Evolutionary conservation across 495 filamentous ascomycete species (phyloP), one percentile per base, ranked within the genome.

Genomic region (Umbilicaria muhlenbergii): DNA sequence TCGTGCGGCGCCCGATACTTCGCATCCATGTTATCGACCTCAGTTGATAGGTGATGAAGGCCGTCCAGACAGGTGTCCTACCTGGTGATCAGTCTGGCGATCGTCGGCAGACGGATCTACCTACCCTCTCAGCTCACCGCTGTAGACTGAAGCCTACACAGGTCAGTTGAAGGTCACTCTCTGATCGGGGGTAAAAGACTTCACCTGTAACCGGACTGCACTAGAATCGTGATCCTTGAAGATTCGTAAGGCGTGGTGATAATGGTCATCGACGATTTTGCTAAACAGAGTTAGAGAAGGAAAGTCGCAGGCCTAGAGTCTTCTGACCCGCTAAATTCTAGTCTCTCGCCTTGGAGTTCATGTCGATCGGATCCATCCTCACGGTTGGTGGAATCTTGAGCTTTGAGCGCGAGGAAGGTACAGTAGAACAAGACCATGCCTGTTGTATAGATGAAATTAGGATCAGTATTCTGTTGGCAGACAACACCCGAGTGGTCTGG

Each of bases 401-500:
- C 69, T 53, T 85, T 85, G 44, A 93, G 68, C 0, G 81, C 77
- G 19, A 83, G 60, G 51, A 89, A 83, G 0, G 78, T 75, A 58
- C 74, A 80, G 57, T 81, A 83, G 57, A 93, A 91, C 1, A 84
- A 62, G 11, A 86, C 81, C 75, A 93, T 76, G 46, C 63, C 75
- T 78, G 28, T 24, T 15, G 24, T 2, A 11, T 32, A 44, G 19
- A 21, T 21, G 19, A 24, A 0, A n/a, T 40, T 53, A 36, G 58
- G 46, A 13, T 21, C 36, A 6, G 11, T 42, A 11, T 48, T 31
- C 3, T 45, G 17, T 33, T 21, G 31, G 41, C 7, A 38, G 11
- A 33, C 17, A 11, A 18, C 35, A 40, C 13, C 17, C 5, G 19
- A 2, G 5, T 11, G 5, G 38, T n/a, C 10, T 36, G 19, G 14